A percentile compares a stretch with the other conserved stretches of the same genome.
These are phyloP conservation scores for Chaetomiaceae sp. DNA, from an alignment of 2,329 filamentous ascomycete genomes.

Conservation along the genomic window DNA sequence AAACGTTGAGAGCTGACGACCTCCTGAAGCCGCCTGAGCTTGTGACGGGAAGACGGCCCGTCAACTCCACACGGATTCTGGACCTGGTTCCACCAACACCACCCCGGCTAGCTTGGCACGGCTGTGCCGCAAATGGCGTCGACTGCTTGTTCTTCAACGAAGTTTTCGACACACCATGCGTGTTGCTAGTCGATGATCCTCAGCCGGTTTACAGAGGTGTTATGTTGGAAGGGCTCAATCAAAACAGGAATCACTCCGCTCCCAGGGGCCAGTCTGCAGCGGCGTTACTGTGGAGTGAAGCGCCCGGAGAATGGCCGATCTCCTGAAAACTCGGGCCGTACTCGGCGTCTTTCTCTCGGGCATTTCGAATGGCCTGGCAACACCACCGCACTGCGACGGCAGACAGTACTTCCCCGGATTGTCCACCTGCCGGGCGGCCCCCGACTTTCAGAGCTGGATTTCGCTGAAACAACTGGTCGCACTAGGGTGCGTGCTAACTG, in stretches of 20 bases:
- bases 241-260: neutral
- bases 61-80: conserved; percentile 8
- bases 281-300: conserved; percentile 9
- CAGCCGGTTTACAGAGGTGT: no score
- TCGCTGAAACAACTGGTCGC: neutral
- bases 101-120: neutral
- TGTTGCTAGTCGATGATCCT: neutral
- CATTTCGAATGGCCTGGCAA: neutral
- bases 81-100: conserved; percentile 1
- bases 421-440: no score
- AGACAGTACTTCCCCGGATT: neutral
- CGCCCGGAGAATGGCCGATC: conserved; percentile 9
- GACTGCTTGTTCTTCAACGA: no score
- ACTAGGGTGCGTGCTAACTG: no score
- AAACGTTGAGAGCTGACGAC: neutral
- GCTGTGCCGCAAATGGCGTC: neutral
- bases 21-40: neutral
- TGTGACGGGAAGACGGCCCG: conserved; percentile 13
- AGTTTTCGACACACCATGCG: neutral
- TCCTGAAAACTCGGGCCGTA: conserved; percentile 6
- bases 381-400: no score
- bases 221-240: neutral
- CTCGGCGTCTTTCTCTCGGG: conserved; percentile 15
- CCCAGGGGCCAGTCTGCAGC: neutral
- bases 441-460: no score